Evolutionary conservation across 352 stramenopile species (phyloP).

Genomic region (Plasmopara viticola): DNA sequence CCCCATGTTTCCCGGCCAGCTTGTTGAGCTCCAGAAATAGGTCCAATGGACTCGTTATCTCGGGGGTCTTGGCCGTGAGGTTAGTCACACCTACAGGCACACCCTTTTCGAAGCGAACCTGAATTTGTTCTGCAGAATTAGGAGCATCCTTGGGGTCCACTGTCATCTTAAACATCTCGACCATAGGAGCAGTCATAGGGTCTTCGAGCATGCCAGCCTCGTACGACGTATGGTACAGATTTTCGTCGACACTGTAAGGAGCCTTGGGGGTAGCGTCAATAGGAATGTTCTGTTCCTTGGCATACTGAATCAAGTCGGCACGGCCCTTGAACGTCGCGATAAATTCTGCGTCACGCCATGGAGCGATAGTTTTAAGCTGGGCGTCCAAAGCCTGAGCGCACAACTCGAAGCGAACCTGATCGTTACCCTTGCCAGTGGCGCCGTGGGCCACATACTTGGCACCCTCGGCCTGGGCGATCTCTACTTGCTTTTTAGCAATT

Average conservation of each 20-base stretch:
- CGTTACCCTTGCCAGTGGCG: slow-evolving; percentile 98
- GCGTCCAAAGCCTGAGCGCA: slow-evolving; percentile 95
- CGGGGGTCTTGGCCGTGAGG: slow-evolving; percentile 66
- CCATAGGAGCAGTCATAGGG: slow-evolving; percentile 88
- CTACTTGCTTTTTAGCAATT: slow-evolving; percentile 96
- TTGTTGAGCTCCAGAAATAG: slow-evolving; percentile 97
- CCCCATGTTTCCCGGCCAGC: slow-evolving; percentile 93
- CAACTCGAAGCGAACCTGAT: slow-evolving; percentile 99
- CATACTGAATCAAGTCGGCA: slow-evolving; percentile 95
- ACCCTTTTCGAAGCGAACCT: slow-evolving; percentile 94
- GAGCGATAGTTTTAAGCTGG: slow-evolving; percentile 94
- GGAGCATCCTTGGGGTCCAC: slow-evolving; percentile 92
- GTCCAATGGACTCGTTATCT: slow-evolving; percentile 90
- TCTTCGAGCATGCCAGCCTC: slow-evolving; percentile 96
- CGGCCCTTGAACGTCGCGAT: slow-evolving; percentile 98
- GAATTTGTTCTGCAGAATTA: slow-evolving; percentile 85
- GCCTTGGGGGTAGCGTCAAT: slow-evolving; percentile 96
- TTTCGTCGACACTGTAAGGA: slow-evolving; percentile 98
- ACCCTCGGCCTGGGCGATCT: slow-evolving; percentile 88
- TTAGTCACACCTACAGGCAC: slow-evolving; percentile 92
- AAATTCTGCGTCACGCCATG: slow-evolving; percentile 97
- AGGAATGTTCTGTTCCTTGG: slow-evolving; percentile 94
- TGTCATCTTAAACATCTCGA: slow-evolving; percentile 98
- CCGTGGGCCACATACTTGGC: slow-evolving; percentile 94
- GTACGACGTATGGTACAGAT: slow-evolving; percentile 98